Percentiles rank a stretch among this genome's conserved stretches.
These are phyloP conservation scores for Osmanthus fragrans DNA, from an alignment of 257 asterid genomes.

Conservation along the genomic window DNA sequence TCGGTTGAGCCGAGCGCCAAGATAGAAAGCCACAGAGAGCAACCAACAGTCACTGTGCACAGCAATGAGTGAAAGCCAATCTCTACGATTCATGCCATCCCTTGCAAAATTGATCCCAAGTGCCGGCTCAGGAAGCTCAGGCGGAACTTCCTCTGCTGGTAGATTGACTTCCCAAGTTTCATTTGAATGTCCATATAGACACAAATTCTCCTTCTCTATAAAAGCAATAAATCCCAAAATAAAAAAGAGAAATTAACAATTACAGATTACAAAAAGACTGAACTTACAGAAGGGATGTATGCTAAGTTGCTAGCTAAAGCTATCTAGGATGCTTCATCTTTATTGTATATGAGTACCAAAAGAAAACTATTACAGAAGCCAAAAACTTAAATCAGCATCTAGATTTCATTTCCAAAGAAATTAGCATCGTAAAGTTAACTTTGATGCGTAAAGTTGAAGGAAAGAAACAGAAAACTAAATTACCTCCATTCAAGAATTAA, in stretches of 20 bases:
- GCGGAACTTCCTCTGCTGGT: constrained; percentile 98
- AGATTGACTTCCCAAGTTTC: constrained; percentile 94
- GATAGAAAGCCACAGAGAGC: constrained; percentile 91
- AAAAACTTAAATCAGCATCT: background rate
- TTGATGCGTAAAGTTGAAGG: background rate
- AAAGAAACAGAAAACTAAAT: background rate
- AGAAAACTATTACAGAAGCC: background rate
- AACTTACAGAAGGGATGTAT: background rate
- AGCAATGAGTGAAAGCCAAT: constrained; percentile 93
- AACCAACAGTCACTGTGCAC: constrained; percentile 98
- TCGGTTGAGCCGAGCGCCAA: constrained; percentile 84
- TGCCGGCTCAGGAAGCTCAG: constrained; percentile 96
- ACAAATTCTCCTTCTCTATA: constrained; percentile 89
- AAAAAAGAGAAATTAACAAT: background rate
- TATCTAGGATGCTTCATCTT: background rate
- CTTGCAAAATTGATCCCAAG: constrained; percentile 91
- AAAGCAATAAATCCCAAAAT: constrained; percentile 12
- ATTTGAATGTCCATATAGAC: constrained; percentile 88
- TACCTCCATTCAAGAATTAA: background rate
- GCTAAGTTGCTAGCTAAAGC: background rate
- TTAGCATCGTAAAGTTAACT: background rate
- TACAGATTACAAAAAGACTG: background rate
- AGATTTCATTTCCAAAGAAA: background rate
- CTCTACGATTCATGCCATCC: constrained; percentile 93
- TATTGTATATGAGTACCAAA: background rate